A percentile compares a stretch with the other conserved stretches of the same genome.
These are phyloP conservation scores for Lipomyces oligophaga DNA, from an alignment of 805 yeast species.

Conservation along the genomic window DNA sequence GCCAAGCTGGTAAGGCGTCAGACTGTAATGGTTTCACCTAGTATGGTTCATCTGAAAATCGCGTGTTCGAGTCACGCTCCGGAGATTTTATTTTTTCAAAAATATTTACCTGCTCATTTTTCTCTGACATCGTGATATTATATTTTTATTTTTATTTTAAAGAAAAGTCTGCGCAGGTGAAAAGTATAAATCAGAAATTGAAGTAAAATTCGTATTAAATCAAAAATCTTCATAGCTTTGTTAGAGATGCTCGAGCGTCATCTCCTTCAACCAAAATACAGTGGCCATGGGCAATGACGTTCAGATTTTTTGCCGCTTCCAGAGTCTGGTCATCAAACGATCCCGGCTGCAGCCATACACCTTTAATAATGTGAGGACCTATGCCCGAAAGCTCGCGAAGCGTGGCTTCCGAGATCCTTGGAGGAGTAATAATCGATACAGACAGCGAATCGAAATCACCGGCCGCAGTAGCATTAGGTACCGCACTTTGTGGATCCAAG, in stretches of 20 bases:
- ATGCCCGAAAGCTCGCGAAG: slow-evolving; percentile 41
- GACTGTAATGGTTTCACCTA: slow-evolving; percentile 23
- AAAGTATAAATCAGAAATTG: too few species aligned
- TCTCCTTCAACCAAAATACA: slow-evolving; percentile 74
- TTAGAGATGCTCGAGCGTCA: slow-evolving; percentile 15
- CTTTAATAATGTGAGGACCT: slow-evolving; percentile 42
- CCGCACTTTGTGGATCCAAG: too few species aligned
- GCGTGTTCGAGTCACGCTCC: slow-evolving; percentile 32
- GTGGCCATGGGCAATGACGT: slow-evolving; percentile 50
- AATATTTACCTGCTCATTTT: background rate
- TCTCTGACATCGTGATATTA: background rate
- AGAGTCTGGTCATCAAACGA: slow-evolving; percentile 54
- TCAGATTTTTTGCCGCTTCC: slow-evolving; percentile 39
- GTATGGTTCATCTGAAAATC: slow-evolving; percentile 26
- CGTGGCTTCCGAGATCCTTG: slow-evolving; percentile 50
- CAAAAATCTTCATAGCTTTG: slow-evolving; percentile 22
- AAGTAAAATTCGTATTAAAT: too few species aligned
- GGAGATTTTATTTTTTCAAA: slow-evolving; percentile 18
- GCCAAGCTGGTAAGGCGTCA: slow-evolving; percentile 32
- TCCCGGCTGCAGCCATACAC: slow-evolving; percentile 85
- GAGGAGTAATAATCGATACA: slow-evolving; percentile 73
- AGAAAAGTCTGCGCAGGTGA: background rate
- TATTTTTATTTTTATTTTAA: background rate
- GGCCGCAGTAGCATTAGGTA: too few species aligned
- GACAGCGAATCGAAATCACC: slow-evolving; percentile 46